phyloP scores from a whole-genome alignment of 2,329 filamentous ascomycete genomes.

The Monilinia aucupariae region DNA sequence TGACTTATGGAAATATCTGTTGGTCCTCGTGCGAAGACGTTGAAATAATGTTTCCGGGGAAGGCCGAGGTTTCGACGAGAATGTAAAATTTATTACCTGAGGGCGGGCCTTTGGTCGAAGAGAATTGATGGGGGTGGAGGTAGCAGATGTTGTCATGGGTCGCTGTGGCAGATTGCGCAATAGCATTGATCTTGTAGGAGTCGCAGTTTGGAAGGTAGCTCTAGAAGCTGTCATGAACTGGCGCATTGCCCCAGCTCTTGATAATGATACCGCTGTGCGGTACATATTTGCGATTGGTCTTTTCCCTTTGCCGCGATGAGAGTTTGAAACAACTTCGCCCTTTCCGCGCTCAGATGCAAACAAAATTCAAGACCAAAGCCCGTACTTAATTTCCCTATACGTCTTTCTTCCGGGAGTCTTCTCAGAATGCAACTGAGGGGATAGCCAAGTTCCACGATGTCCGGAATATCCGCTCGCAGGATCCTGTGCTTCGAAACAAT shows the following conservation, averaged over 20 bases:
- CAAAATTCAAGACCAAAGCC: background rate
- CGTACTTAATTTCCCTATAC: background rate
- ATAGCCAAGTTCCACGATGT: background rate
- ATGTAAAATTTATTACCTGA: constrained; percentile 9
- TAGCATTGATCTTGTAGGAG: background rate
- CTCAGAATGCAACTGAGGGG: background rate
- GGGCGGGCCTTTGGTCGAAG: constrained; percentile 3
- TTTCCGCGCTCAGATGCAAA: background rate
- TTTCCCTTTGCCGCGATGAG: background rate
- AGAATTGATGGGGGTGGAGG: background rate
- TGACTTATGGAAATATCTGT: constrained; percentile 26
- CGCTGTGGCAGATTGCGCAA: background rate
- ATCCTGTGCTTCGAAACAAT: background rate
- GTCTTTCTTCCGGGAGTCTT: background rate
- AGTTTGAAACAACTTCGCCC: background rate
- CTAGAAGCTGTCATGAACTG: background rate
- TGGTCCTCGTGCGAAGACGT: constrained; percentile 24
- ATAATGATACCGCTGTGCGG: background rate
- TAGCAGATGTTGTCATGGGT: constrained; percentile 1
- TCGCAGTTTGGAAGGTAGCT: background rate
- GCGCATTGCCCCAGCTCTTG: background rate
- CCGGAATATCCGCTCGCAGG: background rate
- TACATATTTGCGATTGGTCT: constrained; percentile 5
- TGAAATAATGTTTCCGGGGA: constrained; percentile 22
- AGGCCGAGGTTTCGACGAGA: constrained; percentile 1